phyloP scores from a whole-genome alignment of 495 filamentous ascomycete species.

The Staphylotrichum tortipilum region DNA sequence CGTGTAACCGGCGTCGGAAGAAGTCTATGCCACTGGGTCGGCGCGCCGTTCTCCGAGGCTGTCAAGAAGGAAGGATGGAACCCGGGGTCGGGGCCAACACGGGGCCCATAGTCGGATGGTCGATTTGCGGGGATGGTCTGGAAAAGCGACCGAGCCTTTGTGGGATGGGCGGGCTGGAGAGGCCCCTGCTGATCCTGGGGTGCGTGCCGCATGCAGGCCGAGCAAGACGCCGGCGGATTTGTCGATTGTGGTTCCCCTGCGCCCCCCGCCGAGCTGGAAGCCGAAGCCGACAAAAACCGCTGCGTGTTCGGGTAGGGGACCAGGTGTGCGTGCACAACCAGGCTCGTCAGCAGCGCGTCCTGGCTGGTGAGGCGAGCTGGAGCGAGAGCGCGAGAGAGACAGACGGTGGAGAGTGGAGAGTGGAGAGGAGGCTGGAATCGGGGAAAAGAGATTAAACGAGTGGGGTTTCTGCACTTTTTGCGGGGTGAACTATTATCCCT shows the following conservation, averaged over 20 bases:
- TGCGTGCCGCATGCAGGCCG: no score
- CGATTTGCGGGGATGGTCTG: constrained; percentile 2
- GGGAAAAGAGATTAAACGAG: constrained; percentile 5
- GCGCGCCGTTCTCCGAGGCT: not conserved
- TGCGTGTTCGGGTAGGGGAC: not conserved
- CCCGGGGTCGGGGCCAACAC: not conserved
- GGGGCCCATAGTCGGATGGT: not conserved
- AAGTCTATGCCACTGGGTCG: not conserved
- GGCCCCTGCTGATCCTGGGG: no score
- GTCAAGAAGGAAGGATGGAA: not conserved
- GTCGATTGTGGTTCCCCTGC: no score
- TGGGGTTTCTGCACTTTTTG: not conserved
- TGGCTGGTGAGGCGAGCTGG: not conserved
- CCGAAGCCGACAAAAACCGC: not conserved
- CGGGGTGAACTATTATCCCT: constrained; percentile 20
- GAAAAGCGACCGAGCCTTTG: not conserved
- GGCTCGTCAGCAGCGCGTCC: no score
- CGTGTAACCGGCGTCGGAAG: no score
- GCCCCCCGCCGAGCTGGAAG: no score
- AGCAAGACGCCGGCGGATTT: no score
- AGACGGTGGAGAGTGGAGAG: no score
- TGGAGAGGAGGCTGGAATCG: no score
- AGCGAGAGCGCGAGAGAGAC: no score
- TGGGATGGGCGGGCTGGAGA: no score
- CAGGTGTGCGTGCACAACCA: not conserved